phyloP scores from a whole-genome alignment of 2,329 filamentous ascomycete species.

The Elsinoe necatrix region DNA sequence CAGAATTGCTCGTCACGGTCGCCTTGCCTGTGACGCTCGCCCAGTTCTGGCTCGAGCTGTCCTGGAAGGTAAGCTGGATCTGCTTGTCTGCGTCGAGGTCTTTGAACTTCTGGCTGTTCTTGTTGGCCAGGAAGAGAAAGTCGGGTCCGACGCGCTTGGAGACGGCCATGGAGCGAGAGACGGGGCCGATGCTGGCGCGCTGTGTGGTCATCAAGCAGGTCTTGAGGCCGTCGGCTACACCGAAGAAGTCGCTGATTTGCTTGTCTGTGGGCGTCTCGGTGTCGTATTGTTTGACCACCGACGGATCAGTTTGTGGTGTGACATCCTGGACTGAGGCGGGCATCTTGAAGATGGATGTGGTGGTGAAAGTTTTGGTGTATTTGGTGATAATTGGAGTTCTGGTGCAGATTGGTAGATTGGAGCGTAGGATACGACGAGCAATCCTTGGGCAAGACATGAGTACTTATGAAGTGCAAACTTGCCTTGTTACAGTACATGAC shows the following conservation, averaged over 20 bases:
- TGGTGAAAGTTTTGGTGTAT: neutral
- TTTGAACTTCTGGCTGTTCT: slow-evolving; percentile 39
- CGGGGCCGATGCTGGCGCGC: slow-evolving; percentile 36
- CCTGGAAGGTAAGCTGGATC: slow-evolving; percentile 40
- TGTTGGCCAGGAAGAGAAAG: slow-evolving; percentile 44
- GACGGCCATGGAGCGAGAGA: slow-evolving; percentile 42
- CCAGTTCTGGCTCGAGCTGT: slow-evolving; percentile 41
- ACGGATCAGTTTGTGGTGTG: slow-evolving; percentile 38
- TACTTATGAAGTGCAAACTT: neutral
- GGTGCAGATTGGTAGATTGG: neutral
- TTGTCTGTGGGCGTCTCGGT: slow-evolving; percentile 34
- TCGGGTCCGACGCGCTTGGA: slow-evolving; percentile 49
- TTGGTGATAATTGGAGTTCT: neutral
- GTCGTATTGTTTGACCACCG: slow-evolving; percentile 44
- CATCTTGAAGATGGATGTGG: slow-evolving; percentile 32
- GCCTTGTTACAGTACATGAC: neutral
- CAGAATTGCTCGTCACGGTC: slow-evolving; percentile 34
- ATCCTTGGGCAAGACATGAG: slow-evolving; percentile 4
- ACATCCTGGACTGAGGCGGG: slow-evolving; percentile 38
- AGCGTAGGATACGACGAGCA: neutral
- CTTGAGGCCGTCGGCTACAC: slow-evolving; percentile 39
- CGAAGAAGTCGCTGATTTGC: slow-evolving; percentile 42
- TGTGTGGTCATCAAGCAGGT: slow-evolving; percentile 38
- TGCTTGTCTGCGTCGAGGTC: slow-evolving; percentile 36
- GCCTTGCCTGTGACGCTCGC: slow-evolving; percentile 38